Base-by-base conservation (phyloP, 2,329 filamentous ascomycete genomes). In the Neopestalotiopsis rosae region DNA sequence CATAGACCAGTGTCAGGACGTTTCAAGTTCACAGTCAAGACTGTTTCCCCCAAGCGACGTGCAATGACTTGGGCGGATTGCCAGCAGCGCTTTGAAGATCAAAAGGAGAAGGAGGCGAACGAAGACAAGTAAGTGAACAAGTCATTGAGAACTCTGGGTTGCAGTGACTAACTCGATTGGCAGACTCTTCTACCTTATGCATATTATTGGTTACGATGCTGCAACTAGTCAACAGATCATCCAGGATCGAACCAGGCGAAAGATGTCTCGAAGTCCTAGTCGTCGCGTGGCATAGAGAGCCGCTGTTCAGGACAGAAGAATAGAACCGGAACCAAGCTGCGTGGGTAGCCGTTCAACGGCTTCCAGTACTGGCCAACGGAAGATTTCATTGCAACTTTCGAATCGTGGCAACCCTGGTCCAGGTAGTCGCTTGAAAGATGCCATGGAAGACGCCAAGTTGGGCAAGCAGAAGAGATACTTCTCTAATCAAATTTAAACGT, bases 1-100 rank as follows among this genome's bases (percentile, higher is more conserved):
- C 96, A 99, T 81, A 87, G 96, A 72, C 96, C 96, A 10, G 96
- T 99, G 38, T 97, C 92, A 71, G 96, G 93, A 1, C 85, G 86
- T 45, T 97, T 99, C 82, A 90, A 89, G 76, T 88, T 98, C 67
- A 89, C 92, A 66, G 87, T 98, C 69, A 99, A 98, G 85, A 93
- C 89, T 20, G 91, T 98, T 42, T 88, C 91, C 70, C 86, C 89
- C 5, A 87, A 89, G 74, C 87, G 89, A 76, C 88, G 94, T 71
- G 88, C 88, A 0, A 79, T 83, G 34, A 88, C 89, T 17, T 94
- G 91, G 90, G 91, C 93, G 75, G 87, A 90, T 74, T 93, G 92
- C 77, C 90, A 94, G 79, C 86, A 91, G 72, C 87, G 90, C 71
- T 95, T 97, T 80, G 90, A 93, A 75, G 87, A 89, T 70, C 87